Evolutionary conservation across 2,329 filamentous ascomycete species (phyloP).

Genomic region (Chaetomium sp.): DNA sequence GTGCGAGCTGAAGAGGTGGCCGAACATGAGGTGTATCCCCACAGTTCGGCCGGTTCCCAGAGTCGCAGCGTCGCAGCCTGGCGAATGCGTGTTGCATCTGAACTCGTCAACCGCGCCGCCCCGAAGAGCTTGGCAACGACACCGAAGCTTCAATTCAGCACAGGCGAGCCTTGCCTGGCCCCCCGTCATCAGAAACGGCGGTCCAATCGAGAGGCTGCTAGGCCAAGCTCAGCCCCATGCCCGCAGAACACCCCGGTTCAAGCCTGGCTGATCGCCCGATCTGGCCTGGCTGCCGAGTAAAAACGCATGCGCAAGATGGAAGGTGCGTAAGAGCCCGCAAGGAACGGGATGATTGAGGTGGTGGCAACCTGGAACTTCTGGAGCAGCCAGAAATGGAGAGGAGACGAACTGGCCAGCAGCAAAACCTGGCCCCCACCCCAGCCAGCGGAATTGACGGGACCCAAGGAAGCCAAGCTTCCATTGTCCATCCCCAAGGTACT

Average conservation of each 20-base stretch:
- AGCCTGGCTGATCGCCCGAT: conserved; percentile 33
- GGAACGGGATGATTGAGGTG: neutral
- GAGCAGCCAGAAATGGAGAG: neutral
- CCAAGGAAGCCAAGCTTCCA: neutral
- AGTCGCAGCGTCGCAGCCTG: conserved; percentile 5
- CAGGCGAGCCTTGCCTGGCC: conserved; percentile 26
- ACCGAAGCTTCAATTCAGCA: conserved; percentile 20
- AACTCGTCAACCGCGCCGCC: conserved; percentile 28
- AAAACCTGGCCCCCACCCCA: neutral
- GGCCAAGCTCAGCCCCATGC: conserved; percentile 30
- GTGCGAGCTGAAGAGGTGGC: conserved; percentile 1
- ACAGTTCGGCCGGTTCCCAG: neutral
- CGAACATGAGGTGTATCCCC: neutral
- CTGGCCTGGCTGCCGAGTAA: conserved; percentile 22
- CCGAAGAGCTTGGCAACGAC: conserved; percentile 27
- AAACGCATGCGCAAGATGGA: conserved; percentile 5
- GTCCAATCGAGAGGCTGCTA: conserved; percentile 26
- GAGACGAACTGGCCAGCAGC: neutral
- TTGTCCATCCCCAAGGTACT: too few species aligned
- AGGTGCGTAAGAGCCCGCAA: conserved; percentile 12
- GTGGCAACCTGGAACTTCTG: neutral
- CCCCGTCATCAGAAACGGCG: conserved; percentile 18
- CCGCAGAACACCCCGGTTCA: conserved; percentile 25
- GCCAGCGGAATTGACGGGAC: neutral
- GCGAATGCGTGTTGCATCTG: conserved; percentile 8